Evolutionary conservation across 352 stramenopile species (phyloP).

Genomic region (Globisporangium emineosum): DNA sequence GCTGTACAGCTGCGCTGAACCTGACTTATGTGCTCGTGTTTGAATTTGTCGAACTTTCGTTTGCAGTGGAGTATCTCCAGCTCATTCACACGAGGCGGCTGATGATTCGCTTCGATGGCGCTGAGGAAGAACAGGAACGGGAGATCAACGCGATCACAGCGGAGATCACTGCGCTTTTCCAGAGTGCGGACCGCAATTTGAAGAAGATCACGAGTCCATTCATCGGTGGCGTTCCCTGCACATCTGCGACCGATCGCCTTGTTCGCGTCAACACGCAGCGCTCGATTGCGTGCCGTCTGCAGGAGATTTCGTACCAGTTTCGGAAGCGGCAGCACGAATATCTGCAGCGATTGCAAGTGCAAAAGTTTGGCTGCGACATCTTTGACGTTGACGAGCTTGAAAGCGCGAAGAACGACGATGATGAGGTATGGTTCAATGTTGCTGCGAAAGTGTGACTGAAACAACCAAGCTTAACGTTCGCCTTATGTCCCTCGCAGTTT

Average conservation of each 20-base stretch:
- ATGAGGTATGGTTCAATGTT: neutral
- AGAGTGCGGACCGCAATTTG: constrained; percentile 59
- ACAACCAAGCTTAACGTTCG: neutral
- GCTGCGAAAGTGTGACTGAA: neutral
- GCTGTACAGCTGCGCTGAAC: no score
- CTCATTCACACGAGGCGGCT: constrained; percentile 70
- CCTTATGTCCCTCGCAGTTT: neutral
- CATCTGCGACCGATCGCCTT: constrained; percentile 48
- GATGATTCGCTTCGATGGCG: constrained; percentile 81
- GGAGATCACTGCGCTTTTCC: constrained; percentile 64
- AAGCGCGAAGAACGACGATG: neutral
- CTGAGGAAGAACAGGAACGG: constrained; percentile 59
- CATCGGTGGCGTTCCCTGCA: constrained; percentile 37
- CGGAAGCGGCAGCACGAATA: constrained; percentile 71
- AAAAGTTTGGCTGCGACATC: constrained; percentile 68
- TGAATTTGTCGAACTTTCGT: neutral
- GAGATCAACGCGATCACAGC: constrained; percentile 69
- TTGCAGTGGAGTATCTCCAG: constrained; percentile 76
- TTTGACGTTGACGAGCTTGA: constrained; percentile 47
- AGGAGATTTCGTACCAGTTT: constrained; percentile 63
- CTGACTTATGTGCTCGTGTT: no score
- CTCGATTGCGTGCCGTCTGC: constrained; percentile 52
- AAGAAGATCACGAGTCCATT: constrained; percentile 69
- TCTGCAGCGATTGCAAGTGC: constrained; percentile 60
- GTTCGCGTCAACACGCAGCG: constrained; percentile 71